These are phyloP conservation scores for Nicotiana knightiana DNA, from an alignment of 257 asterid genomes.

Conservation along the genomic window DNA sequence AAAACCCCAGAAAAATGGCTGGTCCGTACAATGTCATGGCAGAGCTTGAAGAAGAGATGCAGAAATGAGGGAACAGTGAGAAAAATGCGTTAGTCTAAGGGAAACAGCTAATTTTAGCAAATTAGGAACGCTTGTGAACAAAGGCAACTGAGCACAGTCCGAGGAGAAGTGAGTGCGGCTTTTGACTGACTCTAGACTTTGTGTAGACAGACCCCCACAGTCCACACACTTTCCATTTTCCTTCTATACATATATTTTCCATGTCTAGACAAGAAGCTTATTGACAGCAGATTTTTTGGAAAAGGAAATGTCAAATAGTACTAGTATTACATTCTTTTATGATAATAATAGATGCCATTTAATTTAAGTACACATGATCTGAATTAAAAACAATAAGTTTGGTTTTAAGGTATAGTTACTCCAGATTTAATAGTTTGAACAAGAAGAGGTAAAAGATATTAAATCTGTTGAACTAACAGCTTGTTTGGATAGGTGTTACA, in stretches of 20 bases:
- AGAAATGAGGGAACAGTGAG: background rate
- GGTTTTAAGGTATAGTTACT: too few relatives aligned
- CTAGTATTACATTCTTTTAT: background rate
- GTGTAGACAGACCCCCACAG: background rate
- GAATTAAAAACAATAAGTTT: too few relatives aligned
- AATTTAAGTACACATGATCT: background rate
- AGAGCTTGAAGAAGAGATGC: background rate
- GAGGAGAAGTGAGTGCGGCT: slow-evolving; percentile 10
- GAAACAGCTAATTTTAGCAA: background rate
- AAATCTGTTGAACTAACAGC: too few relatives aligned
- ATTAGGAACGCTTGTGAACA: slow-evolving; percentile 2
- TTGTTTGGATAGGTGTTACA: too few relatives aligned
- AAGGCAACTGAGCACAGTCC: background rate
- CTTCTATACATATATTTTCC: background rate
- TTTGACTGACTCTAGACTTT: slow-evolving; percentile 21
- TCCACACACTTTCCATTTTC: background rate
- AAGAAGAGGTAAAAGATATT: too few relatives aligned
- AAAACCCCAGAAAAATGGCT: slow-evolving; percentile 30
- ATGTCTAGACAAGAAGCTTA: background rate
- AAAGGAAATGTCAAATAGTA: background rate
- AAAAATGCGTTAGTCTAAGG: background rate
- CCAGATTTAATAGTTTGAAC: too few relatives aligned
- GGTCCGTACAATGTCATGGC: slow-evolving; percentile 44
- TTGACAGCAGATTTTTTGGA: background rate
- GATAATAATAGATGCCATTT: background rate